Evolutionary conservation across 257 asterid genomes (phyloP).

Genomic region (Knoxia roxburghii): DNA sequence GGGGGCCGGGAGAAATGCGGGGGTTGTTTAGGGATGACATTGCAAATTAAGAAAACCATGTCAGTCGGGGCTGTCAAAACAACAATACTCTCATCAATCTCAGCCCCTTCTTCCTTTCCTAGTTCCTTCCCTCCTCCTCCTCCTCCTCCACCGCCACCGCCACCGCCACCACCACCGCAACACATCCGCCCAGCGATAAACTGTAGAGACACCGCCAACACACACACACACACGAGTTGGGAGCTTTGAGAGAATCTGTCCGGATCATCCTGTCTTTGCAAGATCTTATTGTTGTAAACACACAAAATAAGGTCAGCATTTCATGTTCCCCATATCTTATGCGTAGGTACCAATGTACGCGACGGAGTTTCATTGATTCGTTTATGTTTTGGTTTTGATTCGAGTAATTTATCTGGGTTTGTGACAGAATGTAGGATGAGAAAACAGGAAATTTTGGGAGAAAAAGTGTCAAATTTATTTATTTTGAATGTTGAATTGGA

Average conservation of each 20-base stretch:
- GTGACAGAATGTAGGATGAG: constrained; percentile 15
- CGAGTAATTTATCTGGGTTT: constrained; percentile 19
- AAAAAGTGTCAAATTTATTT: constrained; percentile 9
- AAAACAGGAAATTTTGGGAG: neutral
- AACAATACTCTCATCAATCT: constrained; percentile 11
- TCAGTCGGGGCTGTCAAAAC: constrained; percentile 17
- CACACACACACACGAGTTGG: constrained; percentile 14
- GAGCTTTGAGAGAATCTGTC: constrained; percentile 9
- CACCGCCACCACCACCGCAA: constrained; percentile 7
- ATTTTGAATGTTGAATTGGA: constrained; percentile 11
- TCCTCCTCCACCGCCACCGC: constrained; percentile 8
- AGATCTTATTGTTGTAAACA: constrained; percentile 24
- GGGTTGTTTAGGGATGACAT: constrained; percentile 8
- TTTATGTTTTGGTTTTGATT: constrained; percentile 10
- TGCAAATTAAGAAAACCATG: constrained; percentile 15
- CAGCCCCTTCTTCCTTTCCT: neutral
- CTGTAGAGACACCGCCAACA: constrained; percentile 13
- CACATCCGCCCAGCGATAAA: constrained; percentile 23
- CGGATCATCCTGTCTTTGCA: constrained; percentile 44
- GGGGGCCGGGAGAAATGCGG: too few species aligned
- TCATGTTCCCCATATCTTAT: constrained; percentile 1
- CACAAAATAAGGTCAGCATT: constrained; percentile 35
- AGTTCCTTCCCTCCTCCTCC: too few species aligned
- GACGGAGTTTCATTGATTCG: neutral
- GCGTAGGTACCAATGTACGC: neutral